Evolutionary conservation across 2,329 filamentous ascomycete genomes (phyloP), one percentile per base, ranked within the genome.

Genomic region (Sporothrix protearum): DNA sequence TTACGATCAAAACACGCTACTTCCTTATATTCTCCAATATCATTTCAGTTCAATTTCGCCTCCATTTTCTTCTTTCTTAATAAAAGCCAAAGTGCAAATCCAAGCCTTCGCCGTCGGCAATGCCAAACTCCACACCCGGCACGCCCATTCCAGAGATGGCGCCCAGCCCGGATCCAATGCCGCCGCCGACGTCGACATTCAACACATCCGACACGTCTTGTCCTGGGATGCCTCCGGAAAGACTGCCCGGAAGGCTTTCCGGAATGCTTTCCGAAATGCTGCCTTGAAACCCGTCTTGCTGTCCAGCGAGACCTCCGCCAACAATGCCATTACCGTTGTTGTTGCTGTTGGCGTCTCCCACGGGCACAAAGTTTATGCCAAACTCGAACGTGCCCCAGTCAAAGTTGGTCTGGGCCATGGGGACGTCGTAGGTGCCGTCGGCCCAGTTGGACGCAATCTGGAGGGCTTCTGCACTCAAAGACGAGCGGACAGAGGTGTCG

Each of bases 401-500:
- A 67, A 67, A 66, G 42, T 42, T 49, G 33, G 70, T 57, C 33
- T 67, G 59, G 25, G 67, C 67, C 67, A 69, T 49, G n/a, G 30
- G 67, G n/a, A 69, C 49, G 36, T 69, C 67, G 51, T 69, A 57
- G n/a, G 67, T 69, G 12, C 67, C 67, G 36, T 69, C 67, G 30
- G 67, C 67, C 67, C 67, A 57, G 66, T 69, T 69, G 33, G 49
- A 57, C 6, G 67, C 51, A 16, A 57, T 69, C 30, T 53, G 67
- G 28, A 69, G n/a, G 30, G 49, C 49, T 6, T 68, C 66, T 1
- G 30, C 19, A n/a, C 4, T 7, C 2, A 68, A 33, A 1, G 66
- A 55, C 3, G 47, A 39, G 6, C 47, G 42, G 8, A 25, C 36
- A 2, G 63, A 49, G 25, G 16, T 6, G 61, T 47, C 39, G 22